Conservation (phyloP, 345 rosid species). For the Aquilaria yunnanensis region DNA sequence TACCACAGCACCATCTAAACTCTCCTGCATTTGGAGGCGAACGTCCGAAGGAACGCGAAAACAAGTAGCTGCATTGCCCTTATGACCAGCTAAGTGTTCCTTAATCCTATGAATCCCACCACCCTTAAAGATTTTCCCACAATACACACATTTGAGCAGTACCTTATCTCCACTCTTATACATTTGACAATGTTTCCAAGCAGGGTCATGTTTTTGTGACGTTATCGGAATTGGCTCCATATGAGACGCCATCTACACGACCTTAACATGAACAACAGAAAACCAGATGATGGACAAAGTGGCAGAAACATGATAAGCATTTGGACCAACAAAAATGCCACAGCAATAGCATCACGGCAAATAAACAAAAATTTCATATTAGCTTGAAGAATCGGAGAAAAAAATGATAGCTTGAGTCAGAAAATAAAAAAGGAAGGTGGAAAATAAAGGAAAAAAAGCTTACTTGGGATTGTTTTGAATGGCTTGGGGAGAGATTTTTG, state of each 20-base stretch:
- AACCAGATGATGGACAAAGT: background rate
- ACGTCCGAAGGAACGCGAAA: conserved; percentile 59
- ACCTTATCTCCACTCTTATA: conserved; percentile 65
- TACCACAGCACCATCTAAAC: conserved; percentile 62
- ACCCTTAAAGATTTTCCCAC: conserved; percentile 77
- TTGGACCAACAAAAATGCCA: background rate
- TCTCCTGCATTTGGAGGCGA: conserved; percentile 48
- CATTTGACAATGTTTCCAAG: conserved; percentile 91
- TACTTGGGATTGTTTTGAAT: conserved; percentile 15
- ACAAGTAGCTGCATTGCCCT: conserved; percentile 84
- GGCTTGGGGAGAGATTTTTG: background rate
- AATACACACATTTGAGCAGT: conserved; percentile 75
- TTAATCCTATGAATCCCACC: conserved; percentile 96
- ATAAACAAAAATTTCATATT: background rate
- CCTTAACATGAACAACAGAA: conserved; percentile 3
- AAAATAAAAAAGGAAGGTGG: background rate
- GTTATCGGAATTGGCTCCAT: conserved; percentile 59
- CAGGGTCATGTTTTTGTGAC: conserved; percentile 84
- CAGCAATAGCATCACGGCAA: background rate
- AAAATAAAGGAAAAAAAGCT: conserved; percentile 4
- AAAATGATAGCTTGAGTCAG: background rate
- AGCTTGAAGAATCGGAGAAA: background rate
- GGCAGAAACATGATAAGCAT: background rate
- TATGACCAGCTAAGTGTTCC: conserved; percentile 88
- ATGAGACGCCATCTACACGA: conserved; percentile 35